A percentile compares a stretch with the other conserved stretches of the same genome.
These are phyloP conservation scores for Senna siamea DNA, from an alignment of 306 rosid species.

Conservation along the genomic window DNA sequence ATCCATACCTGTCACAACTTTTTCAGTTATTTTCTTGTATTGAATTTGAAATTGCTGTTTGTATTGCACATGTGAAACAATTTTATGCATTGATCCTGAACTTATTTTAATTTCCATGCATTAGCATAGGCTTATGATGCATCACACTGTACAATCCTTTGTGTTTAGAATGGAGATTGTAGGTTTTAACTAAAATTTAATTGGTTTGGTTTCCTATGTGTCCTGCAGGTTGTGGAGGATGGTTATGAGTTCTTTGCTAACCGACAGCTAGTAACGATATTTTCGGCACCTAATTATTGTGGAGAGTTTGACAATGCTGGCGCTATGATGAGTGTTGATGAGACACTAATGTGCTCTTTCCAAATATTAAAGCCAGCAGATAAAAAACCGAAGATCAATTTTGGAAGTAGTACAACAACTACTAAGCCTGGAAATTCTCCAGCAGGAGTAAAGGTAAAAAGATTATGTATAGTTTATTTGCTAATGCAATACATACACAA, in stretches of 20 bases:
- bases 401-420: slow-evolving; percentile 71
- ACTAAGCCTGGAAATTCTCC: slow-evolving; percentile 79
- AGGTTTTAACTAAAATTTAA: slow-evolving; percentile 17
- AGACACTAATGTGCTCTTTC: slow-evolving; percentile 94
- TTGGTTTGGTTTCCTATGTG: slow-evolving; percentile 22
- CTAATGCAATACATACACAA: slow-evolving; percentile 11
- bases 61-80: not conserved
- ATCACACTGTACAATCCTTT: slow-evolving; percentile 6
- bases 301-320: slow-evolving; percentile 98
- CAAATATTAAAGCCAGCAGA: slow-evolving; percentile 93
- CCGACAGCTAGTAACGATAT: slow-evolving; percentile 87
- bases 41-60: slow-evolving; percentile 17
- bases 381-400: slow-evolving; percentile 56
- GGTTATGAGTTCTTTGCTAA: slow-evolving; percentile 90
- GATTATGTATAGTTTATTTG: slow-evolving; percentile 1
- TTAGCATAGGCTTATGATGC: slow-evolving; percentile 29
- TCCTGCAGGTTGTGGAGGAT: slow-evolving; percentile 88
- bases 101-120: slow-evolving; percentile 9
- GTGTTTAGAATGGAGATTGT: slow-evolving; percentile 28
- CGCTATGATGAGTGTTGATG: slow-evolving; percentile 99
- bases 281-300: slow-evolving; percentile 97
- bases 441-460: slow-evolving; percentile 58
- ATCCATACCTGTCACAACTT: slow-evolving; percentile 1
- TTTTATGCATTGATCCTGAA: slow-evolving; percentile 12
- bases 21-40: not conserved